Base-by-base conservation (phyloP, 2,329 filamentous ascomycete genomes). In the Alternaria hordeiaustralica region DNA sequence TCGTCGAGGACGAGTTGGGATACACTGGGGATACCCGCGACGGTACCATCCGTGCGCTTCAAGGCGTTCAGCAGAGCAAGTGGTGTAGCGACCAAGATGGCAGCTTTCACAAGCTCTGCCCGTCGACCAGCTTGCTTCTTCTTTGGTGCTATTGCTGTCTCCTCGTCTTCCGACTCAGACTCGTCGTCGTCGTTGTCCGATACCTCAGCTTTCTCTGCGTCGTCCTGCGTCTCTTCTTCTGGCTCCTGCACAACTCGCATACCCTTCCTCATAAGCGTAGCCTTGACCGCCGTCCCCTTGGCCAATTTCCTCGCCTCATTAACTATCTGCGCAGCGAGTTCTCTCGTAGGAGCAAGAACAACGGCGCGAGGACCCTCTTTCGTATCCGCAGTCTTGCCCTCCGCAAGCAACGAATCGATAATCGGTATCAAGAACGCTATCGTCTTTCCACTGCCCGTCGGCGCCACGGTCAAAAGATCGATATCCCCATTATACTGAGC, bases 401-500 rank as follows among this genome's bases (percentile, higher is more conserved):
- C 69, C 4, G 71, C 69, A n/a, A 80, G 68, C 18, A 97, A 89
- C 49, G 88, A 87, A 75, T 97, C 91, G 71, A 99, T 89, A 4
- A 94, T 86, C 0, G 95, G 94, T 45, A 99, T 92, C 72, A 98
- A 81, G 74, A 97, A 99, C 18, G 94, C 93, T 67, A 99, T 84
- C 0, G 96, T 99, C 84, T 99, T 99, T 47, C 96, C 96, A 78
- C 95, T 98, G 23, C 96, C 96, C 0, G 96, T 99, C 1, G 96
- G 96, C 4, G 96, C 96, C 46, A 98, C 89, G 0, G 93, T 92
- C 66, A 99, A 81, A 43, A 99, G 88, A 82, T 99, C 90, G 5
- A 95, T 83, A 12, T 84, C 82, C 5, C 75, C 72, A 33, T 67
- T 71, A 44, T 74, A 70, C 30, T 68, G 70, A 13, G 60, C 67